Evolutionary conservation across 2,329 filamentous ascomycete genomes (phyloP).

Genomic region (Nakataea oryzae): DNA sequence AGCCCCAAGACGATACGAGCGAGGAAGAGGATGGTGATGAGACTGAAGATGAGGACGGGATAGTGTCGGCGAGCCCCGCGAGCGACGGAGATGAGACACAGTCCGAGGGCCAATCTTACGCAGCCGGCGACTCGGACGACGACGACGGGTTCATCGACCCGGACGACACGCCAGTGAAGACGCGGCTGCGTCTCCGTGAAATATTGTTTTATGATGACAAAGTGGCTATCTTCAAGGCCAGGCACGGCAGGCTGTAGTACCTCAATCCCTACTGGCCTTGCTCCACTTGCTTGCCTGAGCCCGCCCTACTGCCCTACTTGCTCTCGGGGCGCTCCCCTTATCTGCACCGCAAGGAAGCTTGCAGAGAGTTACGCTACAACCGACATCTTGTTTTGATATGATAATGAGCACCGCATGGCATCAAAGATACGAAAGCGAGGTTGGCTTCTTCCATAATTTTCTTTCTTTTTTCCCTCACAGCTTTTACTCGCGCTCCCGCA

Average conservation of each 20-base stretch:
- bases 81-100: constrained; percentile 20
- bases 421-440: not conserved
- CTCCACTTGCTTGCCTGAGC: too few relatives aligned
- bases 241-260: constrained; percentile 43
- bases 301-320: not conserved
- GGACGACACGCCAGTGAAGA: constrained; percentile 21
- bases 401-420: not conserved
- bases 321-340: not conserved
- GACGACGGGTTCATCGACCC: constrained; percentile 40
- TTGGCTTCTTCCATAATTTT: not conserved
- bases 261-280: not conserved
- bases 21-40: constrained; percentile 35
- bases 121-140: constrained; percentile 28
- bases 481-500: not conserved
- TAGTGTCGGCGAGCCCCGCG: constrained; percentile 22
- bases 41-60: constrained; percentile 29
- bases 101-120: constrained; percentile 17
- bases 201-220: constrained; percentile 82
- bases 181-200: constrained; percentile 56
- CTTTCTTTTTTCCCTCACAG: not conserved
- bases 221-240: constrained; percentile 68
- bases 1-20: constrained; percentile 31
- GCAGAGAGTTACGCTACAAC: not conserved
- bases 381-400: not conserved
- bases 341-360: too few relatives aligned